Evolutionary conservation across 306 rosid genomes (phyloP).

Genomic region (Ceratonia siliqua): DNA sequence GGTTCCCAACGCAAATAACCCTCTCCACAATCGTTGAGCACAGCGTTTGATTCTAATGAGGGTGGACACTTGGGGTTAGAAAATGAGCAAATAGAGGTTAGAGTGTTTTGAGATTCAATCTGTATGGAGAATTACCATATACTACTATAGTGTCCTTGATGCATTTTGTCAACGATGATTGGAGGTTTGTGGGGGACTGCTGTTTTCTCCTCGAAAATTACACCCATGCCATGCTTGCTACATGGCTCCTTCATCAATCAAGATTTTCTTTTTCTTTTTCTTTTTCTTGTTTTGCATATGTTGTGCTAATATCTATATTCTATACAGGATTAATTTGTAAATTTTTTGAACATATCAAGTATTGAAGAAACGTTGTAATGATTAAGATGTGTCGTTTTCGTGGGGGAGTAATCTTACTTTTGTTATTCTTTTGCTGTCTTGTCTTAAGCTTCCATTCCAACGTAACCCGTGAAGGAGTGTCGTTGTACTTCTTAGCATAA

Average conservation of each 20-base stretch:
- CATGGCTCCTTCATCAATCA: slow-evolving; percentile 9
- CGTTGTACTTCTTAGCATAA: background rate
- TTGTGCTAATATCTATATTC: slow-evolving; percentile 23
- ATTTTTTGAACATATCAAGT: slow-evolving; percentile 34
- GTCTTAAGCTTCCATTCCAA: slow-evolving; percentile 4
- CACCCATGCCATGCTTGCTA: slow-evolving; percentile 3
- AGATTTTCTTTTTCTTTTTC: background rate
- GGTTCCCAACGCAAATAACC: slow-evolving; percentile 92
- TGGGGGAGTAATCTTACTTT: background rate
- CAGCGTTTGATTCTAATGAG: background rate
- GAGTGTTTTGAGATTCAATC: background rate
- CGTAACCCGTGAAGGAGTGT: background rate
- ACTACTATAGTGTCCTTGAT: background rate
- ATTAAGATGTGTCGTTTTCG: background rate
- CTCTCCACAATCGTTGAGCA: slow-evolving; percentile 88
- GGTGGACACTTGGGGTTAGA: background rate
- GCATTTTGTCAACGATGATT: slow-evolving; percentile 34
- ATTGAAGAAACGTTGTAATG: slow-evolving; percentile 16
- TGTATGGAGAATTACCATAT: background rate
- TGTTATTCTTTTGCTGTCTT: background rate
- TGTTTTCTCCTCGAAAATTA: slow-evolving; percentile 28
- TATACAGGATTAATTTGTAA: slow-evolving; percentile 36
- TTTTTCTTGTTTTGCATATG: background rate
- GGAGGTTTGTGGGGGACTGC: slow-evolving; percentile 11
- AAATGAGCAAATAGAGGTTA: slow-evolving; percentile 13